A percentile compares a stretch with the other conserved stretches of the same genome.
phyloP scores from a whole-genome alignment of 768 basidiomycete species.

The Daedaleopsis nitida region DNA sequence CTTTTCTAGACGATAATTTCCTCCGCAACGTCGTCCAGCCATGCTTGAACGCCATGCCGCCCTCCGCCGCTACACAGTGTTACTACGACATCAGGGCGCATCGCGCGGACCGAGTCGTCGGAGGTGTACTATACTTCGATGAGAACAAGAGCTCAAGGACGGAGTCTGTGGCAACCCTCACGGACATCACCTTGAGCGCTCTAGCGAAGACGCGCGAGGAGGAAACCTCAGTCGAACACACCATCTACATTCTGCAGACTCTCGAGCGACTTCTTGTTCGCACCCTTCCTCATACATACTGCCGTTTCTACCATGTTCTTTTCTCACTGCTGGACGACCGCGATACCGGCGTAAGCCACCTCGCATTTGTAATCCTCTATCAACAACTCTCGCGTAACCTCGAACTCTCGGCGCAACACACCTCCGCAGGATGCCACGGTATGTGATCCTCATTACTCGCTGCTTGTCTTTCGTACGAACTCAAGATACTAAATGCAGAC shows the following conservation, averaged over 20 bases:
- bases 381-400: conserved; percentile 14
- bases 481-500: background rate
- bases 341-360: conserved; percentile 5
- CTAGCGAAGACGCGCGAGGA: conserved; percentile 6
- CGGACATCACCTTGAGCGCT: conserved; percentile 17
- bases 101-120: conserved; percentile 15
- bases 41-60: conserved; percentile 14
- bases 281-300: conserved; percentile 6
- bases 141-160: conserved; percentile 1
- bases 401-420: conserved; percentile 6
- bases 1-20: conserved; percentile 14
- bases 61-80: conserved; percentile 5
- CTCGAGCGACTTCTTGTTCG: conserved; percentile 16
- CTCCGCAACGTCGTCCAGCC: conserved; percentile 13
- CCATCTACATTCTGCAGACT: conserved; percentile 6
- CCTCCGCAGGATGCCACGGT: conserved; percentile 10
- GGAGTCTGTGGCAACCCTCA: conserved; percentile 13
- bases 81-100: conserved; percentile 15
- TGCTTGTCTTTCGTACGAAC: background rate
- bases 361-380: conserved; percentile 16
- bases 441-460: background rate
- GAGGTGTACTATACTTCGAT: conserved; percentile 12
- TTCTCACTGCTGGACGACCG: conserved; percentile 9
- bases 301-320: conserved; percentile 10
- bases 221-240: background rate